A percentile compares a stretch with the other conserved stretches of the same genome.
phyloP scores from a whole-genome alignment of 2,329 filamentous ascomycete genomes.

The Xylariaceae sp. region DNA sequence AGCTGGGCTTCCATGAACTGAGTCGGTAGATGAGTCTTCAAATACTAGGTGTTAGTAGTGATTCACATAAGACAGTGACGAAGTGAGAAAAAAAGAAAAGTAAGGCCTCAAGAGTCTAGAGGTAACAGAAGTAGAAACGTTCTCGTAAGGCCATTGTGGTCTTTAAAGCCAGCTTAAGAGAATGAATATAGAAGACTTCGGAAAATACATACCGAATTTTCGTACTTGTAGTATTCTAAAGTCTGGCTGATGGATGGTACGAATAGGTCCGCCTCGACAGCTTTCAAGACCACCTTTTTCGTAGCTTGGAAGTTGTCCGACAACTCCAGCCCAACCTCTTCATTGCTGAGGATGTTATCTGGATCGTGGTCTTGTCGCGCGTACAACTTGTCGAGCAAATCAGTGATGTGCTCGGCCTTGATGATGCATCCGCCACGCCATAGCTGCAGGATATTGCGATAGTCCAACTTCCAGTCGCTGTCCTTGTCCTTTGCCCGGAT shows the following conservation, averaged over 20 bases:
- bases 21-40: constrained; percentile 62
- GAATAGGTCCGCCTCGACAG: constrained; percentile 63
- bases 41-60: background rate
- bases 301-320: constrained; percentile 56
- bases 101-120: background rate
- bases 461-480: constrained; percentile 65
- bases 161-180: background rate
- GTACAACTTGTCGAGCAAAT: constrained; percentile 60
- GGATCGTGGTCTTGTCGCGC: constrained; percentile 46
- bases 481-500: constrained; percentile 64
- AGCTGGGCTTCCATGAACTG: constrained; percentile 75
- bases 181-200: too few species aligned
- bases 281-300: constrained; percentile 62
- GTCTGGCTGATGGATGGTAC: constrained; percentile 66
- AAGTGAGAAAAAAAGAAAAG: background rate
- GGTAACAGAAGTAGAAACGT: background rate
- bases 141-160: too few species aligned
- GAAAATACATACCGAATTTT: constrained; percentile 48
- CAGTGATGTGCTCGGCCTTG: constrained; percentile 68
- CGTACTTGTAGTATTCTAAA: constrained; percentile 72
- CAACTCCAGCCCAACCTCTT: constrained; percentile 60
- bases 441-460: constrained; percentile 60
- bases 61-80: background rate
- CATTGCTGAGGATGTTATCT: constrained; percentile 53
- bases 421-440: constrained; percentile 78